Base-by-base conservation (phyloP, 106 monocot genomes). In the Dendrobium catenatum region DNA sequence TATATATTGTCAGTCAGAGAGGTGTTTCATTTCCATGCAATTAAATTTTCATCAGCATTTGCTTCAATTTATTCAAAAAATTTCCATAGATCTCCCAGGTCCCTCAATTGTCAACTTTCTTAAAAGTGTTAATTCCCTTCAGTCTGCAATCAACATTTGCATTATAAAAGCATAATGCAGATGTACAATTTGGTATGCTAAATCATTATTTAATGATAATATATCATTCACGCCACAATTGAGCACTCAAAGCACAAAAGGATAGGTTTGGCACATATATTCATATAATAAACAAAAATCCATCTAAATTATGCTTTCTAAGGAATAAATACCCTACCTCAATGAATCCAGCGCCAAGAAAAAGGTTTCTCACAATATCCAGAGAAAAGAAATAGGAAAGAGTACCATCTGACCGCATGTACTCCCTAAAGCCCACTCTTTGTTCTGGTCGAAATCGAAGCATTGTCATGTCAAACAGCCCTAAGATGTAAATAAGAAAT, bases 381-480 rank as follows among this genome's bases (percentile, higher is more conserved):
- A 98, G 79, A 58, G 93, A 91, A 84, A 95, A 98, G 87, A 98
- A 98, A 85, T 90, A 98, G 49, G 98, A 98, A 80, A 91, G 82
- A 76, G 98, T 98, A 20, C 98, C 98, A 87, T 98, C 94, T 80
- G 83, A 94, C 27, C 98, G 85, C 79, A 85, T 83, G 79, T 98
- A 95, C 79, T 95, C 94, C 61, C 91, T 78, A 81, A 86, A 87
- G 31, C 93, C 92, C 6, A 89, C 80, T 87, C 84, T 93, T 80
- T 98, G 94, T 42, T 89, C 79, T n/a, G 85, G 78, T 18, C 84
- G 86, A 90, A 98, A 98, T 68, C 93, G 85, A 79, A 98, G 92
- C 98, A 98, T 98, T 73, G 94, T 94, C 97, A 98, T 94, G 87
- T 98, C 97, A 92, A 92, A 98, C 16, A 98, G 86, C 41, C 97